Percentiles rank a stretch among this genome's conserved stretches.
Conservation (phyloP, 345 rosid species). For the Eucalyptus sp. region DNA sequence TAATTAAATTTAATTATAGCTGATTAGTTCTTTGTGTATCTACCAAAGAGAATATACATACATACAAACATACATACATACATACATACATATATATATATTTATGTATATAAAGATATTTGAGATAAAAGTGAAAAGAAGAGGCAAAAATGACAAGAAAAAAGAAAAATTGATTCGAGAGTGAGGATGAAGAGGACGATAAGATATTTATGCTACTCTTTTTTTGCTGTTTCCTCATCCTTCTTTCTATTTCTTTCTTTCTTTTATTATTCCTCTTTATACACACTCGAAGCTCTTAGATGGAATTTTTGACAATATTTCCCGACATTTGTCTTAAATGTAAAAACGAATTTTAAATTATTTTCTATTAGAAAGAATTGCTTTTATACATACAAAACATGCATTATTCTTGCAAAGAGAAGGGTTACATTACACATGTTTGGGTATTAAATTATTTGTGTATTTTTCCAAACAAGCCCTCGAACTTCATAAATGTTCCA, state of each 20-base stretch:
- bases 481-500: not conserved
- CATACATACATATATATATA: too few relatives aligned
- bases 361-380: not conserved
- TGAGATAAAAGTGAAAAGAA: not conserved
- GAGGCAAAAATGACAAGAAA: not conserved
- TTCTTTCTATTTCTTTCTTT: not conserved
- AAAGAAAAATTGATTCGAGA: not conserved
- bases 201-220: not conserved
- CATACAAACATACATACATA: rapidly evolving
- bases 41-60: not conserved
- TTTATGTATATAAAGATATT: too few relatives aligned
- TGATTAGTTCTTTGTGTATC: not conserved
- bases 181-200: not conserved
- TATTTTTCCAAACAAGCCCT: not conserved
- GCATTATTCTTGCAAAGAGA: not conserved
- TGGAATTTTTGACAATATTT: not conserved
- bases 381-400: not conserved
- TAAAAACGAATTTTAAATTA: too few relatives aligned
- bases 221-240: not conserved
- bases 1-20: not conserved
- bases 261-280: not conserved
- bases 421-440: not conserved
- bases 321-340: not conserved
- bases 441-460: not conserved
- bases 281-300: not conserved